Percentiles rank a stretch among this genome's conserved stretches.
Evolutionary conservation across 2,329 filamentous ascomycete genomes (phyloP).

Genomic region (Cordyceps militaris): DNA sequence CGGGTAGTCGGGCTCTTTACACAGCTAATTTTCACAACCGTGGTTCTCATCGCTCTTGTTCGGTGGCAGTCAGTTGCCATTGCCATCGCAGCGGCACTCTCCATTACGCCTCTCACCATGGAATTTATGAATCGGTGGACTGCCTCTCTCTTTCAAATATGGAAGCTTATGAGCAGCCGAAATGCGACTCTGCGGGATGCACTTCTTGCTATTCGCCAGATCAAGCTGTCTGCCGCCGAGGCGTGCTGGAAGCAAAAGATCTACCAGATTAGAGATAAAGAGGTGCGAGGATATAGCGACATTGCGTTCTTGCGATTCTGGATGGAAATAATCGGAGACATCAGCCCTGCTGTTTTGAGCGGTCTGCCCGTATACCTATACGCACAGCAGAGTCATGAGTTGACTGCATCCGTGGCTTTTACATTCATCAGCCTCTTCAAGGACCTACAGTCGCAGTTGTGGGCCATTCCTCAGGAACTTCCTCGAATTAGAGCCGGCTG

Average conservation of each 20-base stretch:
- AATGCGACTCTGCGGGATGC: background rate
- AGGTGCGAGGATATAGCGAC: background rate
- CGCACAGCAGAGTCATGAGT: background rate
- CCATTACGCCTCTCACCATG: background rate
- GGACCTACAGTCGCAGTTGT: slow-evolving; percentile 6
- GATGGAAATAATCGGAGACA: slow-evolving; percentile 1
- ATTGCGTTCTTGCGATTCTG: background rate
- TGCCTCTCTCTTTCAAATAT: background rate
- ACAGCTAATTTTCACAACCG: background rate
- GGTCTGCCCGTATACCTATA: slow-evolving; percentile 3
- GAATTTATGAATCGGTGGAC: background rate
- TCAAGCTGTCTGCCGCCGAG: slow-evolving; percentile 15
- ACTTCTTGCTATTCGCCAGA: slow-evolving; percentile 13
- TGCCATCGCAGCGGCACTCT: background rate
- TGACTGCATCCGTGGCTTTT: slow-evolving; percentile 12
- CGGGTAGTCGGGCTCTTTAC: background rate
- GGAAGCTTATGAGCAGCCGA: background rate
- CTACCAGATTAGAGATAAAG: slow-evolving; percentile 2
- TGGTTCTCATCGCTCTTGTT: background rate
- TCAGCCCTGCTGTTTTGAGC: slow-evolving; percentile 10
- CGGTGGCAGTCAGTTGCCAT: background rate
- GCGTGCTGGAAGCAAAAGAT: slow-evolving; percentile 10
- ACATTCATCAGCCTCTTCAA: slow-evolving; percentile 13
- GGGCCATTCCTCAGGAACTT: background rate
- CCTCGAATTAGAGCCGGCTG: slow-evolving; percentile 9